These are phyloP conservation scores for Prunus padus DNA, from an alignment of 306 rosid genomes.

Conservation along the genomic window DNA sequence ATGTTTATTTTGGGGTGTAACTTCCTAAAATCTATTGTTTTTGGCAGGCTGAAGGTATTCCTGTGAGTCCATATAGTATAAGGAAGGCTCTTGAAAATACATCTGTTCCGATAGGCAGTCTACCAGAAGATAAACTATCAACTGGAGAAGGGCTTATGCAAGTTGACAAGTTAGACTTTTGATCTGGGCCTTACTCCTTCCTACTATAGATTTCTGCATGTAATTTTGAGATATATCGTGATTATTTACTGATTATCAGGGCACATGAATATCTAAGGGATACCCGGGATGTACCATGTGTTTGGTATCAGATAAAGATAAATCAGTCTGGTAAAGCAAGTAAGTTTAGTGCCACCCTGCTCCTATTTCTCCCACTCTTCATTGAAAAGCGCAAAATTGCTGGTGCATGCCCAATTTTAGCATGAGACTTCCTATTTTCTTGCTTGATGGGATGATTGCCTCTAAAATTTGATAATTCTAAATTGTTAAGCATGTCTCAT, in stretches of 20 bases:
- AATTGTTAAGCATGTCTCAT: neutral
- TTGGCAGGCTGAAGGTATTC: slow-evolving; percentile 80
- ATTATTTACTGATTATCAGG: slow-evolving; percentile 49
- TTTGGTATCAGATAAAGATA: slow-evolving; percentile 72
- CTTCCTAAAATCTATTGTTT: slow-evolving; percentile 22
- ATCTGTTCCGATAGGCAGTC: slow-evolving; percentile 63
- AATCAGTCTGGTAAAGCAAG: slow-evolving; percentile 76
- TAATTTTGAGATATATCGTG: slow-evolving; percentile 4
- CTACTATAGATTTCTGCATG: neutral
- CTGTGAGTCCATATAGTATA: slow-evolving; percentile 85
- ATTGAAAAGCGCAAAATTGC: neutral
- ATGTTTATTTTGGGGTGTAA: slow-evolving; percentile 20
- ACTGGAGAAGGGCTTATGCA: slow-evolving; percentile 98
- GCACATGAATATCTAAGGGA: slow-evolving; percentile 76
- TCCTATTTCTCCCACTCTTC: neutral
- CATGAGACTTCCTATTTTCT: neutral
- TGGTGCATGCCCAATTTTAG: neutral
- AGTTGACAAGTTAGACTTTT: slow-evolving; percentile 82
- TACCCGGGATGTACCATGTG: slow-evolving; percentile 60
- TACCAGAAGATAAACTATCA: slow-evolving; percentile 81
- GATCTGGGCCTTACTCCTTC: slow-evolving; percentile 25
- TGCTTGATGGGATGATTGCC: neutral
- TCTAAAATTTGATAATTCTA: neutral
- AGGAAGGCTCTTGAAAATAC: slow-evolving; percentile 95
- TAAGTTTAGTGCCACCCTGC: slow-evolving; percentile 42